These are phyloP conservation scores for Carallia brachiata DNA, from an alignment of 345 rosid genomes.

Conservation along the genomic window DNA sequence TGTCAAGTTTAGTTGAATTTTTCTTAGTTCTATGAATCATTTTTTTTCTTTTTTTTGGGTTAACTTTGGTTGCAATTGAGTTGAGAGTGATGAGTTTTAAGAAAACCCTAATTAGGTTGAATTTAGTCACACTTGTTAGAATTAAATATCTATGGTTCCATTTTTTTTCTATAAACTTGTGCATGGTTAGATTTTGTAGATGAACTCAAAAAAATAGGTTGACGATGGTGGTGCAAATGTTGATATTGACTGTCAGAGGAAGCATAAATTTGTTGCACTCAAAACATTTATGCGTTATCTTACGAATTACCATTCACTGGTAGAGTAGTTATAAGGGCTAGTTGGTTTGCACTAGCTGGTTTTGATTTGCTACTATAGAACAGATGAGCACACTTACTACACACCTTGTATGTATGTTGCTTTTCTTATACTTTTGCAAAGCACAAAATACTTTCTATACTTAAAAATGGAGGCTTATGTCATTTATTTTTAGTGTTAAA, in stretches of 20 bases:
- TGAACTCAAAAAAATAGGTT: conserved; percentile 97
- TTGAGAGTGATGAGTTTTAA: too few relatives aligned
- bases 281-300: conserved; percentile 90
- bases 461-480: too few relatives aligned
- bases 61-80: too few relatives aligned
- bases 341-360: neutral
- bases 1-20: conserved; percentile 64
- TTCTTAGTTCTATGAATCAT: neutral
- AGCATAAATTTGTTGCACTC: conserved; percentile 95
- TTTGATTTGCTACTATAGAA: too few relatives aligned
- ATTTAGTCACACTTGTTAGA: neutral
- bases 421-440: too few relatives aligned
- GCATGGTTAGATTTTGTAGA: conserved; percentile 67
- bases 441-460: too few relatives aligned
- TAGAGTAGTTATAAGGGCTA: neutral
- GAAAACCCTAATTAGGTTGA: neutral
- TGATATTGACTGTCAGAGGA: conserved; percentile 97
- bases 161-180: too few relatives aligned
- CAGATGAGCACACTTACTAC: too few relatives aligned
- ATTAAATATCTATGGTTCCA: neutral
- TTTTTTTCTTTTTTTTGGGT: neutral
- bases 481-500: too few relatives aligned
- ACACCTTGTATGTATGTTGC: too few relatives aligned
- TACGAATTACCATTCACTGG: neutral
- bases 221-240: conserved; percentile 99